Evolutionary conservation across 1,284 basidiomycete genomes (phyloP), one percentile per base, ranked within the genome.

Genomic region (Leccinum colubrinum): DNA sequence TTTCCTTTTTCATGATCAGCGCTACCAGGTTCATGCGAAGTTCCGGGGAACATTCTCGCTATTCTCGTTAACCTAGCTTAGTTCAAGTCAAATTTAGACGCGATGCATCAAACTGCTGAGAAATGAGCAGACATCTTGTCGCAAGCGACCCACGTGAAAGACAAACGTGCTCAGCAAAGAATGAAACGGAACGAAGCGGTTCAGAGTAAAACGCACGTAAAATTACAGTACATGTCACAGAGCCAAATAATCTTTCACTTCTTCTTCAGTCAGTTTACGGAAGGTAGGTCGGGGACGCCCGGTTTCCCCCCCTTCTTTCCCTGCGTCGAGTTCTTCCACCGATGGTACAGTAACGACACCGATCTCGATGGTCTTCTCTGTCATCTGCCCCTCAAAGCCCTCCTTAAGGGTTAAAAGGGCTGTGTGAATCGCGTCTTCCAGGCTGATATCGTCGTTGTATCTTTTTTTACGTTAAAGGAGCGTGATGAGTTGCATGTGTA

Each of bases 371-470:
- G 97, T 99, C 82, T 98, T 97, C 80, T 98, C 97, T 20, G 97
- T 98, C 96, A 99, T 98, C 75, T 98, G 93, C 12, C 97, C 97
- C 78, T 99, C 97, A 70, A 98, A 98, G 8, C 97, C 97, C 80
- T 99, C 97, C 79, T 99, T 99, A 66, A 99, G 82, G 20, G 97
- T 99, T 66, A 99, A 80, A 46, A 99, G 86, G n/a, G 97, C 97
- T 7, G 97, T 99, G 78, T 99, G 97, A 70, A 99, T 99, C 22
- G 97, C 97, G 75, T 99, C 97, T 78, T 99, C 97, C 61, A 99
- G 81, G 67, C 95, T 97, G 72, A 99, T 97, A 72, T 99, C 97
- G 79, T 99, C 97, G 79, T 98, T 98, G 81, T 99, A 99, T 72
- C 95, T 97, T 74, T 54, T 94, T 97, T 76, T 57, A 67, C 65